Evolutionary conservation across 805 yeast species (phyloP).

Genomic region (Nakazawaea holstii): DNA sequence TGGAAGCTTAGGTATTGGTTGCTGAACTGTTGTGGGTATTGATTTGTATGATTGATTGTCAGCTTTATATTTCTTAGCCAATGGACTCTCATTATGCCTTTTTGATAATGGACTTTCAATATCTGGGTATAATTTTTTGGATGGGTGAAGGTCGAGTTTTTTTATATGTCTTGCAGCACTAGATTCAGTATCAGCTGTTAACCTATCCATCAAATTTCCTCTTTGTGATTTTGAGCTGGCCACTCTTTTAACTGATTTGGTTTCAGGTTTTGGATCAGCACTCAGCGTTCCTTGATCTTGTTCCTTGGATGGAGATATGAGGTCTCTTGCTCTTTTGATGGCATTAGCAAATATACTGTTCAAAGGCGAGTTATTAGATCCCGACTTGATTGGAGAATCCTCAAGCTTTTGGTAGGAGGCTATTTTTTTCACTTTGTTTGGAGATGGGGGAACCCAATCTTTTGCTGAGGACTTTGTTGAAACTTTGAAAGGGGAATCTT

Average conservation of each 20-base stretch:
- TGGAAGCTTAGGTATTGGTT: constrained; percentile 5
- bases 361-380: constrained; percentile 4
- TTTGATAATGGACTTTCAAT: constrained; percentile 6
- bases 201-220: constrained; percentile 10
- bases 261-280: not conserved
- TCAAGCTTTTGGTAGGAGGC: not conserved
- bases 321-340: constrained; percentile 4
- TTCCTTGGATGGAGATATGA: constrained; percentile 5
- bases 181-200: constrained; percentile 15
- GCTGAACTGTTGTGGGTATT: not conserved
- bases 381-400: not conserved
- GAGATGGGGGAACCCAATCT: constrained; percentile 6
- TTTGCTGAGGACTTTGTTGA: not conserved
- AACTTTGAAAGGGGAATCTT: constrained; percentile 7
- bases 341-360: constrained; percentile 8
- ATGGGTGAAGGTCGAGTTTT: not conserved
- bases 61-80: not conserved
- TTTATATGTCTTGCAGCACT: constrained; percentile 14
- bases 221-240: constrained; percentile 4
- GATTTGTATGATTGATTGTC: not conserved
- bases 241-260: constrained; percentile 4
- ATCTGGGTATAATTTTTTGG: not conserved
- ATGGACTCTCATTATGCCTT: constrained; percentile 8
- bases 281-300: not conserved
- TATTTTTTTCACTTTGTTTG: not conserved